A percentile compares a stretch with the other conserved stretches of the same genome.
Conservation (phyloP, 768 basidiomycete species). For the Mycena capillaripes region DNA sequence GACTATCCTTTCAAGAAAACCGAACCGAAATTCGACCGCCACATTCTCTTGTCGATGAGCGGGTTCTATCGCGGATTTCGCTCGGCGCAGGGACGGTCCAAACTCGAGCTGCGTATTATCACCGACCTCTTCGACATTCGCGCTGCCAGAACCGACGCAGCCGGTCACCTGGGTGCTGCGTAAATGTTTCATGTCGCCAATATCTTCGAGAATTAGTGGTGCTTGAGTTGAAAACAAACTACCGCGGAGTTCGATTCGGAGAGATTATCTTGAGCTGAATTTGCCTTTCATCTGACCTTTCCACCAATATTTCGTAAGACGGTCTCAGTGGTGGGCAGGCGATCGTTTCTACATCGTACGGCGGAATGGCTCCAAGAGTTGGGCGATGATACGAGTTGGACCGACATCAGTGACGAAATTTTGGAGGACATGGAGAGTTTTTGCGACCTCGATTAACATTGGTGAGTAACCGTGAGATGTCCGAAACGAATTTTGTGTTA, state of each 20-base stretch:
- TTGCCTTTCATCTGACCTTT: conserved; percentile 17
- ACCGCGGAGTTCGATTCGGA: background rate
- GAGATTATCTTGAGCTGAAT: conserved; percentile 25
- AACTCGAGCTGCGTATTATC: background rate
- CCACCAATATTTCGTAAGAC: background rate
- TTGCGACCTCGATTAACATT: conserved; percentile 5
- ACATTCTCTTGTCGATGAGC: background rate
- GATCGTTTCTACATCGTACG: conserved; percentile 29
- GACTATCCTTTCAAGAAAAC: background rate
- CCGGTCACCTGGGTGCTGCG: background rate
- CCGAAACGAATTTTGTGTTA: no score
- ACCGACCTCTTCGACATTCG: no score
- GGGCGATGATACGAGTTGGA: conserved; percentile 9
- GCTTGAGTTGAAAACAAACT: background rate
- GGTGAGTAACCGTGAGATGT: no score
- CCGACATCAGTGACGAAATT: conserved; percentile 29
- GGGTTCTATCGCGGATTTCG: background rate
- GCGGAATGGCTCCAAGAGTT: background rate
- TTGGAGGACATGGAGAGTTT: conserved; percentile 21
- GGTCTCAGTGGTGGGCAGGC: conserved; percentile 25
- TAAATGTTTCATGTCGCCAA: conserved; percentile 21
- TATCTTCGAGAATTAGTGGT: conserved; percentile 22
- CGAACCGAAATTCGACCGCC: background rate
- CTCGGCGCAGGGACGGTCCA: background rate
- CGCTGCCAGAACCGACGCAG: background rate